Evolutionary conservation across 805 yeast species (phyloP).

Genomic region (Grigorovia humatica): DNA sequence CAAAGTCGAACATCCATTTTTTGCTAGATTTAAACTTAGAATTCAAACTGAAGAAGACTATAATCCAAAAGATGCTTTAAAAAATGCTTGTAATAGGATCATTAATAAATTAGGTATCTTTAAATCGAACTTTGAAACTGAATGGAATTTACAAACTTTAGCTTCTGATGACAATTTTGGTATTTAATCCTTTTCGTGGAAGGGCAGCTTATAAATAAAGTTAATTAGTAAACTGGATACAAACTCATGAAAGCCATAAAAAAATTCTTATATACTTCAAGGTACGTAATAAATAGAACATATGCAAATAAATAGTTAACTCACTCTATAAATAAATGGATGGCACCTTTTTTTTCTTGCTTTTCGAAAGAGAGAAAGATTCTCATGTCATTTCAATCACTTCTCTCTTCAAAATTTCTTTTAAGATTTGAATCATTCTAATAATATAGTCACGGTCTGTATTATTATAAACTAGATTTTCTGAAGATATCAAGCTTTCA

Average conservation of each 20-base stretch:
- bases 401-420: background rate
- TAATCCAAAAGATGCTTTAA: constrained; percentile 81
- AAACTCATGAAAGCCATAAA: background rate
- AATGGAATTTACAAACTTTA: constrained; percentile 83
- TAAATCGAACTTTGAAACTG: constrained; percentile 72
- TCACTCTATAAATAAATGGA: no score
- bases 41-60: constrained; percentile 94
- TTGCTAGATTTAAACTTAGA: constrained; percentile 89
- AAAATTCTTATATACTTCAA: no score
- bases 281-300: no score
- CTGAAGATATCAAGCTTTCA: background rate
- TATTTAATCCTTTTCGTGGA: no score
- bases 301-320: no score
- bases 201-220: background rate
- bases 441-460: background rate
- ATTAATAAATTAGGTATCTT: constrained; percentile 69
- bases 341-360: no score
- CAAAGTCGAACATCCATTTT: constrained; percentile 94
- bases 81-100: constrained; percentile 76
- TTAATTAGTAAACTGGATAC: background rate
- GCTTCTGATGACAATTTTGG: constrained; percentile 37
- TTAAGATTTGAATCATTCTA: background rate
- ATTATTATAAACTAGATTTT: background rate
- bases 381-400: background rate
- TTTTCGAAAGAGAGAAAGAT: no score